phyloP scores from a whole-genome alignment of 1,284 basidiomycete species.

The Pterula multifida region DNA sequence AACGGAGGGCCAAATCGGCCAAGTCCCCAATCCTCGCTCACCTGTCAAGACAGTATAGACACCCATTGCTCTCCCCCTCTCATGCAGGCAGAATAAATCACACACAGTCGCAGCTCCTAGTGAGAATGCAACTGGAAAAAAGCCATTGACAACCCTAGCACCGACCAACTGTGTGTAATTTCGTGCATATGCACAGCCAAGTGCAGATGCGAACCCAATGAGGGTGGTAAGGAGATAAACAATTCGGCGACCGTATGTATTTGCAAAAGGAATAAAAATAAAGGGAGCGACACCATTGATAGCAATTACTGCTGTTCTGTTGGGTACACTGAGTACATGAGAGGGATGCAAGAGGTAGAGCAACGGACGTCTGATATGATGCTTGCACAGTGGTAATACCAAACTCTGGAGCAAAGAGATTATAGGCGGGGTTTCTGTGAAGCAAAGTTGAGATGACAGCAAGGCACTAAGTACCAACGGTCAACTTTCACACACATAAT shows the following conservation, averaged over 20 bases:
- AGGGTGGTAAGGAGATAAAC: neutral
- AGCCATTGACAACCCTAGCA: neutral
- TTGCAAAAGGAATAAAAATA: neutral
- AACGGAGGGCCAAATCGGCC: too few relatives aligned
- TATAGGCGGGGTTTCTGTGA: neutral
- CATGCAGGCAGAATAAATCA: neutral
- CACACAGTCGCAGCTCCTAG: neutral
- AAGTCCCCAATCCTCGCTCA: too few relatives aligned
- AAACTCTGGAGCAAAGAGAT: neutral
- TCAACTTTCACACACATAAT: neutral
- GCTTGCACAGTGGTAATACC: neutral
- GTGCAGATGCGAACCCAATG: neutral
- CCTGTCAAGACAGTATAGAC: neutral
- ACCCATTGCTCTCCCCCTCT: conserved; percentile 2
- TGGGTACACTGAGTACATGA: too few relatives aligned
- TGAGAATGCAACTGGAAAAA: neutral
- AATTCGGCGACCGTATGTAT: neutral
- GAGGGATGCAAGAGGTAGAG: neutral
- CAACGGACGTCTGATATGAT: neutral
- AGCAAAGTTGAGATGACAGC: too few relatives aligned
- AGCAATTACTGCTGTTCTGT: neutral
- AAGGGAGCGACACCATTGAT: neutral
- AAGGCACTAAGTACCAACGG: neutral
- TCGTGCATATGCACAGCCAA: neutral
- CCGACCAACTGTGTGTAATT: neutral